phyloP scores from a whole-genome alignment of 495 filamentous ascomycete species.

The Aspergillus bertholletiae region DNA sequence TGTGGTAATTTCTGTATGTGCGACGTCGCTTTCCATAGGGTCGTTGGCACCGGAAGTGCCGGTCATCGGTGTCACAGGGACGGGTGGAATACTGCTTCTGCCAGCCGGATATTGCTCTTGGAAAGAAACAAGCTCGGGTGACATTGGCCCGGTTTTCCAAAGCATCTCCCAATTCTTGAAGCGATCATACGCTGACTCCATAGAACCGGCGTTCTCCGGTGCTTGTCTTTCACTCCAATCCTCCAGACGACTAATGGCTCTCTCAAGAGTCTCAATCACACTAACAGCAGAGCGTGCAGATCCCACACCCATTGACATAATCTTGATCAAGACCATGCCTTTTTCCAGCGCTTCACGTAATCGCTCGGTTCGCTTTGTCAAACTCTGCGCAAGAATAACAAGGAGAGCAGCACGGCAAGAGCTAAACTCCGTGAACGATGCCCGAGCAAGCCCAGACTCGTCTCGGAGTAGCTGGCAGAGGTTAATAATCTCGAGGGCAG shows the following conservation, averaged over 20 bases:
- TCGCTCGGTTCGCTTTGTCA: conserved; percentile 46
- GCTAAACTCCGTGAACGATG: conserved; percentile 51
- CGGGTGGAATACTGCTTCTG: conserved; percentile 19
- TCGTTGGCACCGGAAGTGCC: conserved; percentile 11
- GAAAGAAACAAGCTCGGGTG: conserved; percentile 27
- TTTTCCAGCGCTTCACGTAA: conserved; percentile 43
- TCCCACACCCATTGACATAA: conserved; percentile 50
- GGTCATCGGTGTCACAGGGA: conserved; percentile 20
- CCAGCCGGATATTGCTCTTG: conserved; percentile 15
- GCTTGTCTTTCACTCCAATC: conserved; percentile 38
- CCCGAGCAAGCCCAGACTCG: conserved; percentile 45
- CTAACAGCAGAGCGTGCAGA: conserved; percentile 49
- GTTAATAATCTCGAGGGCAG: conserved; percentile 47
- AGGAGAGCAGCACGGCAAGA: conserved; percentile 49
- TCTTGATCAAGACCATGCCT: conserved; percentile 47
- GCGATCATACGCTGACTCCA: conserved; percentile 45
- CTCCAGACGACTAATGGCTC: conserved; percentile 44
- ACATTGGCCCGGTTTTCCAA: conserved; percentile 47
- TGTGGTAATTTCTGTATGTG: conserved; percentile 19
- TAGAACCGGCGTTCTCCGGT: conserved; percentile 23
- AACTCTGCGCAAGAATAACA: conserved; percentile 45
- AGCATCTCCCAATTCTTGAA: conserved; percentile 54
- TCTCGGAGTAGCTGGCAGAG: conserved; percentile 45
- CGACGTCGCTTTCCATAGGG: conserved; percentile 19
- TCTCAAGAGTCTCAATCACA: conserved; percentile 50